phyloP scores from a whole-genome alignment of 306 rosid species.

The Quercus berberidifolia region DNA sequence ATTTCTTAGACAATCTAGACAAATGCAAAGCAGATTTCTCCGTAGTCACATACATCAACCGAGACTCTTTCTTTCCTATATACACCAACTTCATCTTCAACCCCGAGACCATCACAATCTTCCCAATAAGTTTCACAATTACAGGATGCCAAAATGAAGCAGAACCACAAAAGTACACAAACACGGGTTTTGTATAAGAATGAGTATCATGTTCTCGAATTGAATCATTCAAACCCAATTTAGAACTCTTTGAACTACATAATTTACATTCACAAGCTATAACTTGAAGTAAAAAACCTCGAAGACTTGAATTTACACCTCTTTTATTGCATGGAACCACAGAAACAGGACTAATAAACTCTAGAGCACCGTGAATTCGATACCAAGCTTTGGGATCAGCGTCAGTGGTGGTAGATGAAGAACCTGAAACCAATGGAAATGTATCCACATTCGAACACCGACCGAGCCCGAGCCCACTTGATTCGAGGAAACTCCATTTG shows the following conservation, averaged over 20 bases:
- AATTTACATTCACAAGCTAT: conserved; percentile 55
- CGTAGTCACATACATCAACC: conserved; percentile 60
- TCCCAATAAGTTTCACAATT: conserved; percentile 52
- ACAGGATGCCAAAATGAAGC: conserved; percentile 77
- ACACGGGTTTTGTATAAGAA: conserved; percentile 41
- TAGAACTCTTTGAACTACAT: conserved; percentile 40
- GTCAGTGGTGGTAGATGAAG: background rate
- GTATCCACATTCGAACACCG: conserved; percentile 10
- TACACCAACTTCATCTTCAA: conserved; percentile 67
- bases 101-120: conserved; percentile 35
- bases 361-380: conserved; percentile 48
- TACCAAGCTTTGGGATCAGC: conserved; percentile 26
- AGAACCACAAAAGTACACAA: conserved; percentile 58
- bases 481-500: conserved; percentile 49
- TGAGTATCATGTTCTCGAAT: conserved; percentile 32
- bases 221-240: conserved; percentile 18
- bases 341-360: conserved; percentile 53
- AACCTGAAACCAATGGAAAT: conserved; percentile 25
- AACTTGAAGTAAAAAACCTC: conserved; percentile 58
- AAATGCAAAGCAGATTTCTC: conserved; percentile 47
- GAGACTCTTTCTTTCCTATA: conserved; percentile 51
- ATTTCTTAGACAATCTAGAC: conserved; percentile 28
- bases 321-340: conserved; percentile 36
- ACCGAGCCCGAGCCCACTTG: background rate
- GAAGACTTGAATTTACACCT: conserved; percentile 23